These are phyloP conservation scores for Aquilaria yunnanensis DNA, from an alignment of 345 rosid genomes.

Conservation along the genomic window DNA sequence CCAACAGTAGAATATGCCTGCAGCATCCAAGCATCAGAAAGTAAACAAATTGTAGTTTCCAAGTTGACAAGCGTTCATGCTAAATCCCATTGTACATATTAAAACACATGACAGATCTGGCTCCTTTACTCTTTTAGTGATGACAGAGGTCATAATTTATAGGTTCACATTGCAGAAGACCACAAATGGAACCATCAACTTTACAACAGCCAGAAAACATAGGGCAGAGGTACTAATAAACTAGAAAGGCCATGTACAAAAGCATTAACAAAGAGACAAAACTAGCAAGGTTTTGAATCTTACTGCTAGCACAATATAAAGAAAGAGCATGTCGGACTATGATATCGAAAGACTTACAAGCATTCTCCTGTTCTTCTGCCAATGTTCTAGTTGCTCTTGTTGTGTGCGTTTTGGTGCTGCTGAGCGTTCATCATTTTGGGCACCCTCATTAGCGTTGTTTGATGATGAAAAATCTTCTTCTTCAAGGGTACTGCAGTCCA, in stretches of 20 bases:
- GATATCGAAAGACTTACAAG: slow-evolving; percentile 45
- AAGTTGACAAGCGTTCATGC: too few species aligned
- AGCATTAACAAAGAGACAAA: neutral
- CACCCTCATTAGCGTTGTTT: slow-evolving; percentile 31
- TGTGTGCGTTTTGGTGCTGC: slow-evolving; percentile 65
- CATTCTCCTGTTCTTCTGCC: slow-evolving; percentile 94
- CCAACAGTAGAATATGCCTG: slow-evolving; percentile 99
- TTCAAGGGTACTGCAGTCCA: slow-evolving; percentile 74
- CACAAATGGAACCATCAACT: too few species aligned
- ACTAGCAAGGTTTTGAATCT: neutral
- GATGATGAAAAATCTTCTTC: slow-evolving; percentile 60
- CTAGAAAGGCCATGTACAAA: neutral
- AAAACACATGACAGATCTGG: too few species aligned
- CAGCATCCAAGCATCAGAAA: slow-evolving; percentile 20
- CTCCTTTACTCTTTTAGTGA: neutral
- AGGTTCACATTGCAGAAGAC: too few species aligned
- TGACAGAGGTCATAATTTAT: neutral
- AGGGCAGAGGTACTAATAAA: neutral
- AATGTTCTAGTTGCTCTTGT: slow-evolving; percentile 80
- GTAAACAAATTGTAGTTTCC: slow-evolving; percentile 2
- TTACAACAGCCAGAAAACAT: neutral
- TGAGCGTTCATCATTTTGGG: slow-evolving; percentile 36
- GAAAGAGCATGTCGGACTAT: neutral
- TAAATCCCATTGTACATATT: too few species aligned
- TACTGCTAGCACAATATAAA: neutral